Percentiles rank a stretch among this genome's conserved stretches.
Evolutionary conservation across 345 rosid genomes (phyloP).

Genomic region (Dipteronia dyeriana): DNA sequence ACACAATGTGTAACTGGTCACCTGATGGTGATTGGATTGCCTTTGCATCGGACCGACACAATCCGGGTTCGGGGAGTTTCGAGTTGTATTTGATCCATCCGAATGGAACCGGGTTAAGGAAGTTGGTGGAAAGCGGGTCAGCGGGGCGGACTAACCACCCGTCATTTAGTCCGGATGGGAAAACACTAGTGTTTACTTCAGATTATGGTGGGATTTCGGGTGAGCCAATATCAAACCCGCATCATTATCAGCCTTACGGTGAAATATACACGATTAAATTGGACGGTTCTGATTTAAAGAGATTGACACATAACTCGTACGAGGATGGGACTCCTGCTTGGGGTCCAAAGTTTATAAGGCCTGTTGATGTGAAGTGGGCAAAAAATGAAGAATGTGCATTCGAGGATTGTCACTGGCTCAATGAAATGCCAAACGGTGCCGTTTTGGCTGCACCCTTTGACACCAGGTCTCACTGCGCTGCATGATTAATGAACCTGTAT

Average conservation of each 20-base stretch:
- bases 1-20: constrained; percentile 89
- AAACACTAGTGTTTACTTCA: constrained; percentile 64
- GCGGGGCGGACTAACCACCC: constrained; percentile 85
- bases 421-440: constrained; percentile 35
- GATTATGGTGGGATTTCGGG: constrained; percentile 84
- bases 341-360: constrained; percentile 55
- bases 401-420: constrained; percentile 83
- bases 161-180: constrained; percentile 73
- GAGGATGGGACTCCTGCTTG: constrained; percentile 92
- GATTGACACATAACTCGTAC: constrained; percentile 74
- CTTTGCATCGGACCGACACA: constrained; percentile 72
- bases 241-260: constrained; percentile 87
- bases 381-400: constrained; percentile 48
- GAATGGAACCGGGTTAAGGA: constrained; percentile 71
- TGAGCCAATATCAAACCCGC: constrained; percentile 85
- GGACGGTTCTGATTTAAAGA: constrained; percentile 74
- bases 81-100: constrained; percentile 76
- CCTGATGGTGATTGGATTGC: constrained; percentile 78
- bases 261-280: constrained; percentile 71
- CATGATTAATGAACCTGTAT: no score
- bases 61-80: constrained; percentile 76
- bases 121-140: constrained; percentile 62
- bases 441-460: no score
- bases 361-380: constrained; percentile 50
- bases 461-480: no score